These are phyloP conservation scores for Fusarium nurragi DNA, from an alignment of 2,329 filamentous ascomycete genomes.

Conservation along the genomic window DNA sequence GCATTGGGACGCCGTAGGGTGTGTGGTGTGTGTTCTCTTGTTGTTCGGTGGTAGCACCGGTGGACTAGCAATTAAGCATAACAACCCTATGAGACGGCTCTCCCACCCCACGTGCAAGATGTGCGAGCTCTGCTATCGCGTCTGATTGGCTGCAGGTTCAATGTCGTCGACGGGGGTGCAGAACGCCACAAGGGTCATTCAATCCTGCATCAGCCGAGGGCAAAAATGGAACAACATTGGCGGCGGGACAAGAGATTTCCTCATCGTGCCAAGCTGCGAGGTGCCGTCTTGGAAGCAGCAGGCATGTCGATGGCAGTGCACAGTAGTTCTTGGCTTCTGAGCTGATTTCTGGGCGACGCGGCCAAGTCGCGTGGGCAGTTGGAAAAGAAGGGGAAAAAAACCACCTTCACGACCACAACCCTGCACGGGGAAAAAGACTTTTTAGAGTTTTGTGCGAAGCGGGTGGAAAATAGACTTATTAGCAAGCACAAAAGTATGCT, in stretches of 20 bases:
- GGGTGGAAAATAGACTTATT: constrained; percentile 15
- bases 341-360: constrained; percentile 20
- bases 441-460: too few relatives aligned
- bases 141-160: constrained; percentile 2
- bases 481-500: constrained; percentile 3
- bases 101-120: constrained; percentile 29
- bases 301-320: constrained; percentile 7
- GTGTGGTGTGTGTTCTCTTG: background rate
- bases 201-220: background rate
- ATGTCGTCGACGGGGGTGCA: background rate
- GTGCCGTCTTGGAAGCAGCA: background rate
- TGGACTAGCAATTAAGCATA: constrained; percentile 35
- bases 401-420: too few relatives aligned
- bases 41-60: background rate
- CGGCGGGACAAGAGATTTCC: constrained; percentile 18
- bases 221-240: background rate
- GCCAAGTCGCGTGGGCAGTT: constrained; percentile 15
- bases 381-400: too few relatives aligned
- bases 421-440: too few relatives aligned
- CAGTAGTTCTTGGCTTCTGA: constrained; percentile 5
- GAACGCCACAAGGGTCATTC: constrained; percentile 12
- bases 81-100: constrained; percentile 24
- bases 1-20: background rate
- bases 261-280: constrained; percentile 13
- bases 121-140: background rate